Percentiles rank a stretch among this genome's conserved stretches.
Conservation (phyloP, 305 asterid species). For the Coffea humblotiana region DNA sequence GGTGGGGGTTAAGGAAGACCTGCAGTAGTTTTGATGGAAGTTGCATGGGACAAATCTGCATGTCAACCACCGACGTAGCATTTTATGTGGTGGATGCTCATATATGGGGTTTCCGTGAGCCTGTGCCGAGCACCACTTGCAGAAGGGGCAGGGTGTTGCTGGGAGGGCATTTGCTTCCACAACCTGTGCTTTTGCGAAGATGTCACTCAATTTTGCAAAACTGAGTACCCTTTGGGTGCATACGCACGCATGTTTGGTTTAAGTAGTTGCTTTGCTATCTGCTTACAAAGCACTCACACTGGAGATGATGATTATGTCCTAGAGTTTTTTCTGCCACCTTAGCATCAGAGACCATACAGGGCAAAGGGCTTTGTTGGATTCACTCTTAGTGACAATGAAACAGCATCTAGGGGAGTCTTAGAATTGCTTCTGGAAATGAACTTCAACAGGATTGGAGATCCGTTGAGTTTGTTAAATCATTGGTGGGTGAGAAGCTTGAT, state of each 20-base stretch:
- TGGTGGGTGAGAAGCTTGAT: slow-evolving; percentile 45
- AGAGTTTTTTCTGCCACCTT: slow-evolving; percentile 72
- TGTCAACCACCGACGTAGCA: slow-evolving; percentile 87
- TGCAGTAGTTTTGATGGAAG: slow-evolving; percentile 93
- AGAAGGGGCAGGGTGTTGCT: slow-evolving; percentile 87
- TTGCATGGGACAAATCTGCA: slow-evolving; percentile 86
- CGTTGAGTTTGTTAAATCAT: slow-evolving; percentile 58
- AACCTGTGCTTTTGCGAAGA: slow-evolving; percentile 66
- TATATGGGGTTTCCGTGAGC: slow-evolving; percentile 93
- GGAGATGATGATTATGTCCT: slow-evolving; percentile 78
- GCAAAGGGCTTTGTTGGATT: slow-evolving; percentile 57
- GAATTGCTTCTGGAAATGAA: slow-evolving; percentile 82
- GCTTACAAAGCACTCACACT: slow-evolving; percentile 73
- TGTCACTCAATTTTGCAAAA: slow-evolving; percentile 70
- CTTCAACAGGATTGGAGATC: slow-evolving; percentile 70
- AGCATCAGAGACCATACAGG: slow-evolving; percentile 40
- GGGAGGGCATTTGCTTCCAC: slow-evolving; percentile 73
- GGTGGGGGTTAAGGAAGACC: slow-evolving; percentile 79
- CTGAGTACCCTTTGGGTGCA: slow-evolving; percentile 89
- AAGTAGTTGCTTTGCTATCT: slow-evolving; percentile 71
- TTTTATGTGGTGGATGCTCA: slow-evolving; percentile 81
- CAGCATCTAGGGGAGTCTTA: slow-evolving; percentile 71
- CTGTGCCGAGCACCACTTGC: slow-evolving; percentile 87
- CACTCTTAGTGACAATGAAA: slow-evolving; percentile 67
- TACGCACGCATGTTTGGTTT: slow-evolving; percentile 82